A percentile compares a stretch with the other conserved stretches of the same genome.
phyloP scores from a whole-genome alignment of 306 rosid genomes.

The Cucurbita maxima region DNA sequence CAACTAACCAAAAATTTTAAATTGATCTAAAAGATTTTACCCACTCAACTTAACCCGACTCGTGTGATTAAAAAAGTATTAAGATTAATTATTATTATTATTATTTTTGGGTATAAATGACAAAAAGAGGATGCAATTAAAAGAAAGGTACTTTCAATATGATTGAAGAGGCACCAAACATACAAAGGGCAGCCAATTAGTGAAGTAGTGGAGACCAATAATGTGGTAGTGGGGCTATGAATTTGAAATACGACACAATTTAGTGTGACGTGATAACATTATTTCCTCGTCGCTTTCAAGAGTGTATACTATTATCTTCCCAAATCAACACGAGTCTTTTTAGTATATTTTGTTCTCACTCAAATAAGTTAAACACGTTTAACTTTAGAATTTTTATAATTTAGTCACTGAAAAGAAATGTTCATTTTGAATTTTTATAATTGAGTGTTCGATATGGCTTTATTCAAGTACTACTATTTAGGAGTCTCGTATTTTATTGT shows the following conservation, averaged over 20 bases:
- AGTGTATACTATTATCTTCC: no score
- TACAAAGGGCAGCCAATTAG: not conserved
- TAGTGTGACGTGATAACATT: no score
- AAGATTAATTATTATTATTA: not conserved
- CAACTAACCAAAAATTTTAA: no score
- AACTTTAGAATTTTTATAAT: no score
- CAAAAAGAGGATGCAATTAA: not conserved
- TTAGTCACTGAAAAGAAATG: no score
- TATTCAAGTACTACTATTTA: not conserved
- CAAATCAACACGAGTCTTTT: no score
- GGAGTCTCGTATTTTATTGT: not conserved
- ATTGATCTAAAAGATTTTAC: no score
- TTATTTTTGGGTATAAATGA: not conserved
- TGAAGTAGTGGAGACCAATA: not conserved
- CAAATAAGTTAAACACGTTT: no score
- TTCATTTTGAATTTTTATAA: no score
- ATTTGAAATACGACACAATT: not conserved
- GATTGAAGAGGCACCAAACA: not conserved
- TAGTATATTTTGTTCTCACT: no score
- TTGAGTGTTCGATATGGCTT: not conserved
- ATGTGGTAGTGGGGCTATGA: not conserved
- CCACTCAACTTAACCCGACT: no score
- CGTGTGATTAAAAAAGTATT: not conserved
- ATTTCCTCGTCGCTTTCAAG: no score
- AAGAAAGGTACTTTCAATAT: not conserved